Base-by-base conservation (phyloP, 352 stramenopile genomes). In the Pythium oligandrum region DNA sequence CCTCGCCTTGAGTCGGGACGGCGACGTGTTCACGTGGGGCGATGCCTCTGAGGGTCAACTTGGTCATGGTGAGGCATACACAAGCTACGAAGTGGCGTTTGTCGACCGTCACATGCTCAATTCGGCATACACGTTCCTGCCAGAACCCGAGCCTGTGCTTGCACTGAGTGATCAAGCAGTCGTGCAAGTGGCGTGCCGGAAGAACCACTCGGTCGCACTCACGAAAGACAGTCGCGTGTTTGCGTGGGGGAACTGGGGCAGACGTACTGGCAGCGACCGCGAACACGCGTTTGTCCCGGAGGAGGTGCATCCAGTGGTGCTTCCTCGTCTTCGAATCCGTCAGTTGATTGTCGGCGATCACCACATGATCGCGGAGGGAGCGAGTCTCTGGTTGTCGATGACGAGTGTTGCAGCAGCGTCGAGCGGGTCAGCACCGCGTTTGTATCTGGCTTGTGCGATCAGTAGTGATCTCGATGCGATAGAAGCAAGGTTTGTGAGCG, bases 181-280 rank as follows among this genome's bases (percentile, higher is more conserved):
- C 10, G 48, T 61, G 1, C 68, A 86, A 48, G 59, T 91, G 12
- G 67, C 67, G 4, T 88, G 75, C 45, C 53, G 59, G 42, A 75
- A 71, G 44, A 91, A 88, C 44, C 78, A 87, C 48, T 83, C 69
- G 26, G 64, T 72, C 17, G 78, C 78, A 3, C 59, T 91, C 9
- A 64, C 61, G 12, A 37, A 40, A 0, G 64, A 79, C 10, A 68
- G 63, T 1, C 55, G 63, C 4, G 40, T 91, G 32, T 87, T 80
- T 33, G 74, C 88, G 54, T 91, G 80, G 80, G 80, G 80, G 2
- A 86, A 78, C 55, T 89, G 80, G 80, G 76, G 76, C 32, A 77
- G 75, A 46, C 66, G 78, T 7, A 54, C 59, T 7, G 78, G 75
- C 2, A 49, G 68, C 31, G 75, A 91, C 50, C 59, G 45, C 1